Conservation (phyloP, 2,329 filamentous ascomycete species). For the Pyrenophora tritici-repentis region DNA sequence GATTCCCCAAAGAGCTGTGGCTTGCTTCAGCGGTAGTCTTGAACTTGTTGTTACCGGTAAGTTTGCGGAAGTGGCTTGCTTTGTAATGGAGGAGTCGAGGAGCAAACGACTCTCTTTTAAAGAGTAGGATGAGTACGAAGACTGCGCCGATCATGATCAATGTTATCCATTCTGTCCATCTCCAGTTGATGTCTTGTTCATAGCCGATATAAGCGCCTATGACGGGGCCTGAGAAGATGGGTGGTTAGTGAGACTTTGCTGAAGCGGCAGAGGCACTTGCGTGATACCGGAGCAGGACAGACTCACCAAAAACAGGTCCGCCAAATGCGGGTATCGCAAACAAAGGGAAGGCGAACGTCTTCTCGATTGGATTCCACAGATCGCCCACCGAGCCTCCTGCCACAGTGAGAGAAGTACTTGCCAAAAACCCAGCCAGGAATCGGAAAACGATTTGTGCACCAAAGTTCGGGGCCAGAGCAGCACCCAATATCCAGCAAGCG, state of each 20-base stretch:
- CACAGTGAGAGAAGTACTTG: conserved; percentile 41
- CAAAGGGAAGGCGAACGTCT: conserved; percentile 31
- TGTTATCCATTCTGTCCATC: conserved; percentile 36
- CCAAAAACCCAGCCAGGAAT: conserved; percentile 57
- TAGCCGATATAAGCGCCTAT: conserved; percentile 32
- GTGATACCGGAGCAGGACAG: neutral
- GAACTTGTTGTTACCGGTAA: conserved; percentile 50
- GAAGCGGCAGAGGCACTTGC: too few species aligned
- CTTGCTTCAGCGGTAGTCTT: conserved; percentile 53
- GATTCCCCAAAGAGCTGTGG: conserved; percentile 46
- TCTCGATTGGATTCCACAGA: conserved; percentile 28
- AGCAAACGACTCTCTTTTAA: conserved; percentile 30
- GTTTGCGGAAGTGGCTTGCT: conserved; percentile 34
- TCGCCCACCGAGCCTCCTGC: conserved; percentile 28
- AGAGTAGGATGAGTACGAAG: conserved; percentile 14
- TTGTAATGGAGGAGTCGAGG: conserved; percentile 40
- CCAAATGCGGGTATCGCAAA: conserved; percentile 25
- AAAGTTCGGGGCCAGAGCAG: conserved; percentile 50
- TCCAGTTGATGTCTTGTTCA: conserved; percentile 26
- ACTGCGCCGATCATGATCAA: conserved; percentile 28
- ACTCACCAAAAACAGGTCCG: conserved; percentile 22
- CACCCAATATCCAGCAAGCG: conserved; percentile 41
- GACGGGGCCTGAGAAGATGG: conserved; percentile 51
- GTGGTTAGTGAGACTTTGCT: neutral
- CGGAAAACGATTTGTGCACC: conserved; percentile 56